These are phyloP conservation scores for Purpureocillium lavendulum DNA, from an alignment of 2,329 filamentous ascomycete species.

Conservation along the genomic window DNA sequence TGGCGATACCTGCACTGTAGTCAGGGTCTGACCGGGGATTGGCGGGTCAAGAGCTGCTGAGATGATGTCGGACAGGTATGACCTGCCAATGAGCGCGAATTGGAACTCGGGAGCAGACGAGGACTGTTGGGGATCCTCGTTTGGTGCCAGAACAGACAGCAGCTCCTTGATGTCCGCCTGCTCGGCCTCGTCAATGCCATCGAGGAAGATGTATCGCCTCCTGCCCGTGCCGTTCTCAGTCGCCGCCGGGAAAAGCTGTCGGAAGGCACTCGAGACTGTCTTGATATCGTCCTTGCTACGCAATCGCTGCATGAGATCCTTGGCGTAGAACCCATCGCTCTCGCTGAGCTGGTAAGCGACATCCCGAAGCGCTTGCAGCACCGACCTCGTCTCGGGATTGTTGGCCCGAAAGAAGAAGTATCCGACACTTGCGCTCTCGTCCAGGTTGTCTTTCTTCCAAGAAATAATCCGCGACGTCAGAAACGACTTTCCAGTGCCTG, in stretches of 20 bases:
- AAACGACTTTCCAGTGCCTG: constrained; percentile 37
- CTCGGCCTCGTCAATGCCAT: constrained; percentile 37
- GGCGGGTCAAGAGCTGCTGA: constrained; percentile 23
- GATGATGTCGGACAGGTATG: constrained; percentile 30
- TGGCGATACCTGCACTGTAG: constrained; percentile 31
- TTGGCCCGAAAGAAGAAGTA: constrained; percentile 42
- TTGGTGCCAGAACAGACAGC: constrained; percentile 22
- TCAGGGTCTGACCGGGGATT: constrained; percentile 20
- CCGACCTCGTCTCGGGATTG: constrained; percentile 34
- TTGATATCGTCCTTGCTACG: constrained; percentile 31
- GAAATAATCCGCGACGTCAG: constrained; percentile 34
- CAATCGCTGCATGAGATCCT: constrained; percentile 25
- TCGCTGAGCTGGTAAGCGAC: constrained; percentile 38
- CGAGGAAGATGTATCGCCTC: constrained; percentile 33
- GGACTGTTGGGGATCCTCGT: constrained; percentile 11
- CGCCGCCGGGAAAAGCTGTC: constrained; percentile 31
- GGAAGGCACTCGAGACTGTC: constrained; percentile 34
- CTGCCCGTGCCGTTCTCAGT: constrained; percentile 21
- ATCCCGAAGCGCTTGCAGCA: constrained; percentile 35
- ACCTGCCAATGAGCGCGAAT: constrained; percentile 32
- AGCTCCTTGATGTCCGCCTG: constrained; percentile 27
- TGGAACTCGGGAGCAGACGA: constrained; percentile 18
- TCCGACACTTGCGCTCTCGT: constrained; percentile 24
- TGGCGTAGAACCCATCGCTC: constrained; percentile 34
- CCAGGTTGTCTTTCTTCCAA: constrained; percentile 18